Conservation (phyloP, 345 rosid species). For the Aegle marmelos region DNA sequence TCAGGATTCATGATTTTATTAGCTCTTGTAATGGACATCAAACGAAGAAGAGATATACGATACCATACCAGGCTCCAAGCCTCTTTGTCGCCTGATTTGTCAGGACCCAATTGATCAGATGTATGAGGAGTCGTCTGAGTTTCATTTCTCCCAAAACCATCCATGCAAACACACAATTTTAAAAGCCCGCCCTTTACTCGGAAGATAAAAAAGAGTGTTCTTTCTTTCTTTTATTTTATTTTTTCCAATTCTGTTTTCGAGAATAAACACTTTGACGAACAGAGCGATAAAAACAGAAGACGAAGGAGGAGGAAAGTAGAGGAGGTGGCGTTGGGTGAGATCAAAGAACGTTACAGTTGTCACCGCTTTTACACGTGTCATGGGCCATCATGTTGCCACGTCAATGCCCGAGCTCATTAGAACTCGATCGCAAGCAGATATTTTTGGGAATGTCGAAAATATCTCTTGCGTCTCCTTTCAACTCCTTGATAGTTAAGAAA, state of each 20-base stretch:
- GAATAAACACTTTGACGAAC: neutral
- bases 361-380: constrained; percentile 73
- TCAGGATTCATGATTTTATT: neutral
- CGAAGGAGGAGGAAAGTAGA: neutral
- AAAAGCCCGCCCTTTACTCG: neutral
- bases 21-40: neutral
- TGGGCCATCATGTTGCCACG: constrained; percentile 35
- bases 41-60: neutral
- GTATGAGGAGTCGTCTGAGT: constrained; percentile 28
- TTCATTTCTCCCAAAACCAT: constrained; percentile 28
- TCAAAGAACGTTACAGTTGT: constrained; percentile 51
- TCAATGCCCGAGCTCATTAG: constrained; percentile 24
- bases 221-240: neutral
- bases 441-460: constrained; percentile 36
- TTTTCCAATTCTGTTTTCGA: neutral
- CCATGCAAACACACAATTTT: constrained; percentile 24
- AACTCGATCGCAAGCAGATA: constrained; percentile 31
- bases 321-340: neutral
- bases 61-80: constrained; percentile 26
- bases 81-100: constrained; percentile 22
- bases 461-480: constrained; percentile 25
- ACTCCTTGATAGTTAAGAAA: neutral
- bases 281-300: too few relatives aligned
- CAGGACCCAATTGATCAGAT: constrained; percentile 15
- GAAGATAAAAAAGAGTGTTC: neutral